Evolutionary conservation across 2,329 filamentous ascomycete species (phyloP), one percentile per base, ranked within the genome.

Genomic region (Ceratocystis cacaofunesta): DNA sequence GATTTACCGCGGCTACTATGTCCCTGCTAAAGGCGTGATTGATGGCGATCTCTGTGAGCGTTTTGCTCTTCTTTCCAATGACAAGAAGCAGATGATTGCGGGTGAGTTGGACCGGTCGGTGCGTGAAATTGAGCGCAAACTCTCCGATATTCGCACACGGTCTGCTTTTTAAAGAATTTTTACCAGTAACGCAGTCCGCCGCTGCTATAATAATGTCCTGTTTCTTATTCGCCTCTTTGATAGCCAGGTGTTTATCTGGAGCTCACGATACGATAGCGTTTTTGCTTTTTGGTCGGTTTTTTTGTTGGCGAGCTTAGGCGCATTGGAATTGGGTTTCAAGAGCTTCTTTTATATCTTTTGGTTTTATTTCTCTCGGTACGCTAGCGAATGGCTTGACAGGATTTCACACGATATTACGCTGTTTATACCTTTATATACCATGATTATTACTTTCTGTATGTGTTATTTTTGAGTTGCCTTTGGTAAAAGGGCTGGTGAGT

Each of bases 11-110:
- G 86, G 91, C 69, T 99, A 97, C 76, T 99, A 97, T 74, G 90
- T 90, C 5, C 95, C 94, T 0, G 90, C 95, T 52, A 99, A 99
- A 80, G 92, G 92, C 7, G 86, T 95, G 32, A 96, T 99, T 71
- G 94, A 99, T 75, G 94, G 94, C 32, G 94, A 99, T 76, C 79
- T 99, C 50, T 96, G 94, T 71, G 94, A 99, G 79, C 84, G 91
- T 70, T 99, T 90, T 76, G 84, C 90, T 67, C 77, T 94, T 67
- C 79, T 99, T 68, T 82, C 88, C 30, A 88, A 86, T 70, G 92
- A 96, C 71, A 92, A 90, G 79, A 96, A 96, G 80, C 86, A 90
- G 76, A 91, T 92, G 84, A 95, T 99, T 78, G 92, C 92, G 1
- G 91, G 83, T 62, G 92, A 97, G 75, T 76, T 97, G 70, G 94